Conservation (phyloP, 106 monocot species). For the Alisma plantagoaquatica region DNA sequence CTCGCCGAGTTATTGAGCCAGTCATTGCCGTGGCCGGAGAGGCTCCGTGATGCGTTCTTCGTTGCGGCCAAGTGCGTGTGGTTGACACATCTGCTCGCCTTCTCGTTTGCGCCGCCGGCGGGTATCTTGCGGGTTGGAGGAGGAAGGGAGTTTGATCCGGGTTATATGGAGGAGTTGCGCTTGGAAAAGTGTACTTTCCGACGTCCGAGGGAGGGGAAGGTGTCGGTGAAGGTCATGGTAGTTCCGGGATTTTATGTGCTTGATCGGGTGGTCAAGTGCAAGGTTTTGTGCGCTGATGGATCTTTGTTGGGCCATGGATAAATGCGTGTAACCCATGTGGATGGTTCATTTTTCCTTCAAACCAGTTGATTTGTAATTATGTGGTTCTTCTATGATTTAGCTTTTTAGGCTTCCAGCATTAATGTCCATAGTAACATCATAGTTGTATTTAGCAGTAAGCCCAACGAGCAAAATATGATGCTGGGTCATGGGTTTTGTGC, state of each 20-base stretch:
- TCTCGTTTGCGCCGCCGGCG: slow-evolving; percentile 54
- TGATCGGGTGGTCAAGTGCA: slow-evolving; percentile 61
- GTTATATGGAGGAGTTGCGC: slow-evolving; percentile 68
- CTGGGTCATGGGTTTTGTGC: too few relatives aligned
- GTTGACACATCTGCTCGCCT: slow-evolving; percentile 71
- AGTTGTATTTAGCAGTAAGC: too few relatives aligned
- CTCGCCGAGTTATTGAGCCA: slow-evolving; percentile 38
- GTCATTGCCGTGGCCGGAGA: slow-evolving; percentile 56
- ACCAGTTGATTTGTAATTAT: too few relatives aligned
- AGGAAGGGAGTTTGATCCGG: slow-evolving; percentile 41
- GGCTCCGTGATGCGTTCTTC: slow-evolving; percentile 60
- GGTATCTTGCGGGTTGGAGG: slow-evolving; percentile 64
- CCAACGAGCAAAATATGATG: too few relatives aligned
- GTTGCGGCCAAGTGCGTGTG: slow-evolving; percentile 72
- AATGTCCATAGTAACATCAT: too few relatives aligned
- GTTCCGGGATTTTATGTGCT: slow-evolving; percentile 77
- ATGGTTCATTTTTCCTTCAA: too few relatives aligned
- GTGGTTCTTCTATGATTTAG: too few relatives aligned
- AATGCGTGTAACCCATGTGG: too few relatives aligned
- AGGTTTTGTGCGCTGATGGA: slow-evolving; percentile 69
- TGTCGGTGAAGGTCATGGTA: slow-evolving; percentile 61
- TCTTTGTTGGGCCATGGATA: too few relatives aligned
- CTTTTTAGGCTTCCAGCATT: too few relatives aligned
- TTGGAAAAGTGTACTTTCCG: slow-evolving; percentile 22
- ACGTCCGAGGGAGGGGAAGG: slow-evolving; percentile 4